Evolutionary conservation across 1,139 yeast genomes (phyloP), one percentile per base, ranked within the genome.

Genomic region (Yueomyces sp.): DNA sequence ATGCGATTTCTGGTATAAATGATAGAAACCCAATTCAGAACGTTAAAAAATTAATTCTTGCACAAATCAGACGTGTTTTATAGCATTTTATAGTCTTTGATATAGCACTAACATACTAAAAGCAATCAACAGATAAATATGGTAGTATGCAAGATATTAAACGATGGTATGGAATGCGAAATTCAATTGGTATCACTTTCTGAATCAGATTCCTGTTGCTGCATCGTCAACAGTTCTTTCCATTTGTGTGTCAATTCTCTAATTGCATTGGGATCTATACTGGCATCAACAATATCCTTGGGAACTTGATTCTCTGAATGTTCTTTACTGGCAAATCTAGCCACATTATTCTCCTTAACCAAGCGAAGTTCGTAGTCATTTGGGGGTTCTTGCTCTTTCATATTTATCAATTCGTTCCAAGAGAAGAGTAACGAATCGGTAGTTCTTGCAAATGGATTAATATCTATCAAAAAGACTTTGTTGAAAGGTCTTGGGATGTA

Each of bases 291-390:
- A 31, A 93, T 77, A 53, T 91, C 99, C 42, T 75, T 69, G 0
- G 99, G 98, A 2, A 91, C 96, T 55, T 83, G 89, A 57, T 81
- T 86, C 55, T 89, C 95, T 3, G 94, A 76, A 57, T 84, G 91
- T 44, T 86, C 95, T 51, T 81, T 83, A 1, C 78, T 66, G 0
- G 85, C 81, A 64, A 87, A 85, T 32, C 91, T 68, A 0, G 84
- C 81, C 29, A 82, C 69, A 46, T 81, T 78, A 37, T 77, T 76
- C 51, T 76, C 73, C 2, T 78, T 71, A 9, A 91, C 79, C 9
- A 89, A 61, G 38, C 97, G 66, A n/a, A 89, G 59, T 40, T 76
- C 79, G 33, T 68, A 69, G 4, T 57, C 64, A 9, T 64, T 68
- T 2, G 61, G 64, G 2, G 61, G 56, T 4, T 8, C 12, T 12